A percentile compares a stretch with the other conserved stretches of the same genome.
Evolutionary conservation across 2,329 filamentous ascomycete genomes (phyloP).

Genomic region (Ophiostoma ulmi): DNA sequence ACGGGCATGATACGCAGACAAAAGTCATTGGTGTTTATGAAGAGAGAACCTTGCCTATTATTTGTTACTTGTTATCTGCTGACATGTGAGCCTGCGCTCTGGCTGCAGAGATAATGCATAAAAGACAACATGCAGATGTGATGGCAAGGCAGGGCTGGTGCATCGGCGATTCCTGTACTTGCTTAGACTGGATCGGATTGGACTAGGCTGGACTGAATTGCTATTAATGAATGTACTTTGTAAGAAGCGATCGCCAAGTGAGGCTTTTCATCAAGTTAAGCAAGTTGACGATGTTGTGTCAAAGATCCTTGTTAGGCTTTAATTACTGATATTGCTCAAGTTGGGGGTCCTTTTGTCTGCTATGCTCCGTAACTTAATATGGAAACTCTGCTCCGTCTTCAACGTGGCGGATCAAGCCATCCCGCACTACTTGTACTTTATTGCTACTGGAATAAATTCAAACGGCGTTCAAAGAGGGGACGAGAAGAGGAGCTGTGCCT

Average conservation of each 20-base stretch:
- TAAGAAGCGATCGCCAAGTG: background rate
- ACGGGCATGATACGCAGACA: background rate
- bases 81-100: background rate
- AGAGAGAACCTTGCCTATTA: background rate
- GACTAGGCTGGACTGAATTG: no score
- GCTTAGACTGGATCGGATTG: no score
- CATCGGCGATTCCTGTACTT: background rate
- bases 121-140: background rate
- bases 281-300: no score
- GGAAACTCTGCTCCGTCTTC: background rate
- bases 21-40: background rate
- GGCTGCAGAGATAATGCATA: background rate
- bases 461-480: slow-evolving; percentile 7
- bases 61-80: background rate
- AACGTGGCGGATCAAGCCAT: background rate
- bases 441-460: background rate
- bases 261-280: background rate
- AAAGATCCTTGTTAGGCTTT: no score
- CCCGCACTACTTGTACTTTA: background rate
- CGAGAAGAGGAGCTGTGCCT: background rate
- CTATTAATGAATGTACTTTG: no score
- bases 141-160: background rate
- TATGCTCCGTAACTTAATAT: no score
- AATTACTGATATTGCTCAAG: no score
- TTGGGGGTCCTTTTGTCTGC: no score